Base-by-base conservation (phyloP, 2,329 filamentous ascomycete genomes). In the Penicillium sp. region DNA sequence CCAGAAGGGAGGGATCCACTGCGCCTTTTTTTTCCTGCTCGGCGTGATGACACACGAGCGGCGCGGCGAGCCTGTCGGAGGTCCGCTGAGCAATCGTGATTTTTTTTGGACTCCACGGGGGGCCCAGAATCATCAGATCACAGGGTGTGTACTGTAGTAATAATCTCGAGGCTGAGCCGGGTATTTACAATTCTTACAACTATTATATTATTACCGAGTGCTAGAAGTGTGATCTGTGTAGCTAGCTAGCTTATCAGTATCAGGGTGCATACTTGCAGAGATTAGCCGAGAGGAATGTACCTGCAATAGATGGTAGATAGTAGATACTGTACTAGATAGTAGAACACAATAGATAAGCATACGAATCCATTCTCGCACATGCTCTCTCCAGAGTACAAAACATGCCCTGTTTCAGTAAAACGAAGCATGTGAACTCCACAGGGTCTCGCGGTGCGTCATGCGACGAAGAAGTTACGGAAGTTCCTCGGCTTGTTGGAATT, bases 21-120 rank as follows among this genome's bases (percentile, higher is more conserved):
- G 67, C 67, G 67, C 63, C 64, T 69, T 70, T 70, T 70, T 70
- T 70, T 65, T 37, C 30, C n/a, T 13, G 26, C 37, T 63, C 64
- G 66, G 64, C 58, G 54, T 57, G 61, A 70, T 70, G 68, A 69
- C 68, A 70, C 68, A 69, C 61, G 51, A 26, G 57, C 65, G 65
- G 62, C 66, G 66, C 24, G 12, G n/a, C 33, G 54, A 49, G 59
- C 65, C 66, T 65, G 62, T 67, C 66, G 64, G 59, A 53, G 38
- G 38, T 42, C 38, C 38, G n/a, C 35, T 47, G 44, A 8, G 22
- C 22, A 47, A 47, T 47, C 22, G 44, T 13, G 37, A n/a, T 15
- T 37, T 12, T 26, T 15, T 28, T 28, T 4, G 3, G 28, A n/a
- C n/a, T n/a, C n/a, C n/a, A n/a, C n/a, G n/a, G 35, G 24, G 44